Base-by-base conservation (phyloP, 2,329 filamentous ascomycete genomes). In the Blastomyces percursus region DNA sequence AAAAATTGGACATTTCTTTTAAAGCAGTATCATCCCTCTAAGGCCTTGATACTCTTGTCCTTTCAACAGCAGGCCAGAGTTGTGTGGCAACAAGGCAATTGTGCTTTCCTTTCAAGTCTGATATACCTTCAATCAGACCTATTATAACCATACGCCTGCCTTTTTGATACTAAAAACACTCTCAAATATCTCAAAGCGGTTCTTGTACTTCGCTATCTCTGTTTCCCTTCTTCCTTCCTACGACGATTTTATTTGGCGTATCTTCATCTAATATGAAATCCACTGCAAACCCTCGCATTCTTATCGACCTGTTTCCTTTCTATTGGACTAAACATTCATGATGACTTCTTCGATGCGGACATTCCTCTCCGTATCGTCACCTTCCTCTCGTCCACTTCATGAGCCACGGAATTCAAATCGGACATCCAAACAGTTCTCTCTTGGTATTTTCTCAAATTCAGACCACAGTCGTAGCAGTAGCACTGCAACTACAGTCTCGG, bases 401-500 rank as follows among this genome's bases (percentile, higher is more conserved):
- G 57, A 50, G 38, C 48, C 64, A 14, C 32, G 14, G 38, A 40
- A 44, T 9, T 24, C 60, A 30, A 51, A 44, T 6, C 44, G 58
- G 46, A 59, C 63, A 48, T 61, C 60, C 46, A 61, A 62, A 46
- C 61, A 61, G 46, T 52, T 56, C 27, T 67, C 65, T 5, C 57
- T 54, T 50, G 58, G 44, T 38, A 57, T 56, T 42, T 48, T 62
- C 12, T 42, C 63, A 27, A 50, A 21, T 24, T 32, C 51, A 35
- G 52, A 27, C 16, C 40, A 54, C n/a, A 63, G 51, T 24, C 24
- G 38, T 24, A 60, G 62, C n/a, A 46, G 51, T 21, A 38, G 52
- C 4, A 50, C 59, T 52, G n/a, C 55, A 7, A 52, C 50, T 52
- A 56, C 61, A 19, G 24, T 55, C 38, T n/a, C 58, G n/a, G 24